phyloP scores from a whole-genome alignment of 306 rosid species.

The Lupinus albus region DNA sequence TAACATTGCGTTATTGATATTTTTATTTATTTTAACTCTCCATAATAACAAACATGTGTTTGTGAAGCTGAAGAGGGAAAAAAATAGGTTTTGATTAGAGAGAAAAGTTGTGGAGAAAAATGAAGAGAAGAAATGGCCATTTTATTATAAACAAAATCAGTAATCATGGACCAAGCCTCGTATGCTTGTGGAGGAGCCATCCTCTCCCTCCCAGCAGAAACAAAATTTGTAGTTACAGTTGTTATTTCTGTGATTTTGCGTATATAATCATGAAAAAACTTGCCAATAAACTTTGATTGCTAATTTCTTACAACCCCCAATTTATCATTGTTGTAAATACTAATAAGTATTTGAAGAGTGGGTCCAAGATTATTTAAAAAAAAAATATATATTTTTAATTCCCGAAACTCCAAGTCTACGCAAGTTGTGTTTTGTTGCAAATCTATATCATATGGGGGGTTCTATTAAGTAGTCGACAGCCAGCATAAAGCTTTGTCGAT shows the following conservation, averaged over 20 bases:
- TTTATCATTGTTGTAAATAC: background rate
- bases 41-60: background rate
- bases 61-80: background rate
- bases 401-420: too few species aligned
- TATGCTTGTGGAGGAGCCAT: background rate
- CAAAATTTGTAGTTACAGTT: background rate
- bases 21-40: slow-evolving; percentile 23
- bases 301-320: background rate
- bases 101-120: background rate
- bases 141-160: background rate
- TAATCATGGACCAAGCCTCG: background rate
- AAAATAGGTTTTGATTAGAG: background rate
- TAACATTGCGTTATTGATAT: slow-evolving; percentile 17
- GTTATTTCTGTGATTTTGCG: slow-evolving; percentile 7
- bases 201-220: background rate
- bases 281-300: background rate
- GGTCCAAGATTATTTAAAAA: too few species aligned
- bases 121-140: background rate
- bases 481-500: too few species aligned
- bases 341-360: too few species aligned
- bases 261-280: slow-evolving; percentile 8
- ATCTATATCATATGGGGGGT: too few species aligned
- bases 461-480: too few species aligned
- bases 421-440: too few species aligned
- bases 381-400: too few species aligned